Base-by-base conservation (phyloP, 176 grass and related monocot genomes). In the Eragrostis curvula region DNA sequence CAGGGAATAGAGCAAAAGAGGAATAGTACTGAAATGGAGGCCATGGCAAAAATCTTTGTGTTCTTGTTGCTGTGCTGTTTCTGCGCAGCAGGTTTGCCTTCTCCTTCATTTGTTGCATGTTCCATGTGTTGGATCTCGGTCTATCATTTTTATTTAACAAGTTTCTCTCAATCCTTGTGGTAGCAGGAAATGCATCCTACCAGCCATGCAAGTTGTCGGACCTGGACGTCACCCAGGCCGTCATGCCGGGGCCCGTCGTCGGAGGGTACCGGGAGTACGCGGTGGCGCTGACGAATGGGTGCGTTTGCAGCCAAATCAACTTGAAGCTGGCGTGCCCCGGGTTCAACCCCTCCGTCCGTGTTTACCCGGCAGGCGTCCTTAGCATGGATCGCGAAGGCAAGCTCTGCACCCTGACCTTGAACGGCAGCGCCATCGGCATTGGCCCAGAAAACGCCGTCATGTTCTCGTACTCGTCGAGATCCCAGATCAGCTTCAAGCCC, bases 301-400 rank as follows among this genome's bases (percentile, higher is more conserved):
- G 56, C 56, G 23, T 7, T 16, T 81, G 78, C 78, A 12, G 48
- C 49, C 78, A 81, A 50, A 20, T 12, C 15, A 1, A 70, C 49
- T 12, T 81, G 40, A 70, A 70, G 78, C 78, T 81, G 65, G 64
- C 65, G 6, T 70, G 78, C 65, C n/a, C 17, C 24, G 78, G 78
- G 9, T 81, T 57, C 66, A 81, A 28, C 50, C 5, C 50, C 5
- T 21, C 65, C 36, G 49, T 70, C 15, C 12, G 3, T 2, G 65
- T 70, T 49, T 12, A 14, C 65, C 78, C 50, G 5, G 32, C 30
- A 20, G 65, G 65, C 39, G 18, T 41, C 18, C 65, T 68, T 18
- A 17, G 36, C 3, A 36, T 3, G 4, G 65, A 42, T 39, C 3
- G 18, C 3, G 36, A 43, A 3, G 65, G 65, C 55, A 8, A 23